phyloP scores from a whole-genome alignment of 2,329 filamentous ascomycete genomes.

The Colletotrichum tropicale region DNA sequence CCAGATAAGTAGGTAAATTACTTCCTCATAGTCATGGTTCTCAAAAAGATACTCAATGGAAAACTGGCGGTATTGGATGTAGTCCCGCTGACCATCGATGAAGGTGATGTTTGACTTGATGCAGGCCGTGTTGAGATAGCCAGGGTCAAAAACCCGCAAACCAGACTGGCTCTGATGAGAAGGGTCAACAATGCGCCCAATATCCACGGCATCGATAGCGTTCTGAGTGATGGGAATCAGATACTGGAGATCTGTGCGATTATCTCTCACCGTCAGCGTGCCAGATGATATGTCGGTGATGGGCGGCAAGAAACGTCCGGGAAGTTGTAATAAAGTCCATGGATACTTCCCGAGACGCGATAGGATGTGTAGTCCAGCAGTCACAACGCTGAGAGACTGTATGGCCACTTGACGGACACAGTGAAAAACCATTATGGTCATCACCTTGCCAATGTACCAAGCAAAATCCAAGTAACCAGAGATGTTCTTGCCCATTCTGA shows the following conservation, averaged over 20 bases:
- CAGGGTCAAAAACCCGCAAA: not conserved
- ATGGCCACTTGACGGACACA: not conserved
- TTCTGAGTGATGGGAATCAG: not conserved
- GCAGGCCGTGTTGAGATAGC: not conserved
- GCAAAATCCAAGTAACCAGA: not conserved
- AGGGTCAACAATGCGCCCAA: not conserved
- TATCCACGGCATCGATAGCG: not conserved
- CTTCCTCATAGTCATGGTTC: slow-evolving; percentile 26
- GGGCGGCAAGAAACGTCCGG: not conserved
- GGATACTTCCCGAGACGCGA: not conserved
- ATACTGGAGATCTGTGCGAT: not conserved
- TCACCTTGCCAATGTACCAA: not conserved
- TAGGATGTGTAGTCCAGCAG: not conserved
- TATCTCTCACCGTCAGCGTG: not conserved
- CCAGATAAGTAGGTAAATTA: slow-evolving; percentile 41
- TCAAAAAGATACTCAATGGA: slow-evolving; percentile 26
- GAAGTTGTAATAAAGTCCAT: not conserved
- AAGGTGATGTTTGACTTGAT: slow-evolving; percentile 27
- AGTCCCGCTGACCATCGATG: slow-evolving; percentile 35
- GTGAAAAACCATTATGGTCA: not conserved
- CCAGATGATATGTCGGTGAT: not conserved
- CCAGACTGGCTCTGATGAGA: not conserved
- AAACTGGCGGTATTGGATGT: slow-evolving; percentile 36
- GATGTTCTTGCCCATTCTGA: not conserved
- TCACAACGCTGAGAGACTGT: not conserved